Conservation (phyloP, 202 grass and related monocot genomes). For the Panicum virgatum region DNA sequence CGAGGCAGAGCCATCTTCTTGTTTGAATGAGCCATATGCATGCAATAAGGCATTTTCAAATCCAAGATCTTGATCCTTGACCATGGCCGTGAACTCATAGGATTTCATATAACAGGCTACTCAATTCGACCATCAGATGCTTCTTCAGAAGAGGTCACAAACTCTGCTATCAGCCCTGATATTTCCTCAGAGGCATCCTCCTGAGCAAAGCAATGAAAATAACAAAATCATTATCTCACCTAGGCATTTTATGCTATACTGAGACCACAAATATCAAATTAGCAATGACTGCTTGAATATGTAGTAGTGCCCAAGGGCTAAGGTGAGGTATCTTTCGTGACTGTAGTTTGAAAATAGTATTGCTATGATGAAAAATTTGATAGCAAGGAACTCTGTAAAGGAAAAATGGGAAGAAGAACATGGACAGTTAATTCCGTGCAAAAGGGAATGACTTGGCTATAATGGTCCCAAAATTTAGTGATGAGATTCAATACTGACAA, state of each 20-base stretch:
- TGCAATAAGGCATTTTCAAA: conserved; percentile 29
- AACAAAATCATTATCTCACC: not conserved
- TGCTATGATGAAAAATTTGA: not conserved
- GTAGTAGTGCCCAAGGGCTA: not conserved
- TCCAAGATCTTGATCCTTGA: conserved; percentile 24
- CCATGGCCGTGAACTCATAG: conserved; percentile 21
- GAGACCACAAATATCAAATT: not conserved
- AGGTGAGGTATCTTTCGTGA: not conserved
- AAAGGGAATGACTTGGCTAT: not conserved
- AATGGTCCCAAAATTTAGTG: not conserved
- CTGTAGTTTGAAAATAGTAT: not conserved
- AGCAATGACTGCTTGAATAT: not conserved
- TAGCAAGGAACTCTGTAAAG: not conserved
- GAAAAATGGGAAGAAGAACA: not conserved
- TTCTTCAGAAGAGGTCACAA: conserved; percentile 48
- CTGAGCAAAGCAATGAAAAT: conserved; percentile 40
- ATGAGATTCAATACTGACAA: not conserved
- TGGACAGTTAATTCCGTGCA: not conserved
- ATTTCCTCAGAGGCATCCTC: conserved; percentile 79
- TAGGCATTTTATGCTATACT: not conserved
- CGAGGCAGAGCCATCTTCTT: not conserved
- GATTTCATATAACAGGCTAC: not conserved
- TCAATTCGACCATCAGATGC: conserved; percentile 10
- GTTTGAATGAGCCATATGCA: not conserved
- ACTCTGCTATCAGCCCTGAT: conserved; percentile 61